A percentile compares a stretch with the other conserved stretches of the same genome.
phyloP scores from a whole-genome alignment of 441 rosid species.

The Metrosideros polymorpha region DNA sequence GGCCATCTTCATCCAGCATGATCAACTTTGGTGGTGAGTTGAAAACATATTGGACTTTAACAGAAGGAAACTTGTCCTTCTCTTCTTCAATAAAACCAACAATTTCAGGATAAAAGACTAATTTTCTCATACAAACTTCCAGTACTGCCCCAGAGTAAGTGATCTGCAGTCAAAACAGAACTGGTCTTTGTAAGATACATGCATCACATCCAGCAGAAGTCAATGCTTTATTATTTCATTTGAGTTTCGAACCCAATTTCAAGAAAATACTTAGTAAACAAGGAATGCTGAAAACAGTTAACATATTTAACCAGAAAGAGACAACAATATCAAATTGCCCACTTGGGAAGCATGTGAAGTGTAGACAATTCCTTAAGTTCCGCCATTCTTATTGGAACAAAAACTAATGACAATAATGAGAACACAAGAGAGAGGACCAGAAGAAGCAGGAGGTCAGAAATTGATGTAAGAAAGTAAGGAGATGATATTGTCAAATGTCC shows the following conservation, averaged over 20 bases:
- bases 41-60: conserved; percentile 66
- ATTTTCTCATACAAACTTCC: conserved; percentile 90
- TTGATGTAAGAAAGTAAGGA: not conserved
- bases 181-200: not conserved
- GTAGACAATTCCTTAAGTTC: not conserved
- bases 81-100: conserved; percentile 89
- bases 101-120: conserved; percentile 87
- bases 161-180: conserved; percentile 23
- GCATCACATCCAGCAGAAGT: not conserved
- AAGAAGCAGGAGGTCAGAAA: not conserved
- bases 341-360: not conserved
- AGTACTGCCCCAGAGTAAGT: conserved; percentile 72
- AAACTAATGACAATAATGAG: not conserved
- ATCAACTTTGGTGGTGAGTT: conserved; percentile 91
- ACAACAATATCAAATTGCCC: not conserved
- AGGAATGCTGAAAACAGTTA: not conserved
- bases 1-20: conserved; percentile 72
- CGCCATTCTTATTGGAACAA: not conserved
- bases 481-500: not conserved
- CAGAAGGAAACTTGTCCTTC: conserved; percentile 60
- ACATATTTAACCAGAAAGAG: not conserved
- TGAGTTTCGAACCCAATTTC: not conserved
- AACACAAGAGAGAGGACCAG: not conserved
- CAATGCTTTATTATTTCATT: not conserved
- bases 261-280: not conserved